Conservation (phyloP, 495 filamentous ascomycete genomes). For the Parmelia sp. region DNA sequence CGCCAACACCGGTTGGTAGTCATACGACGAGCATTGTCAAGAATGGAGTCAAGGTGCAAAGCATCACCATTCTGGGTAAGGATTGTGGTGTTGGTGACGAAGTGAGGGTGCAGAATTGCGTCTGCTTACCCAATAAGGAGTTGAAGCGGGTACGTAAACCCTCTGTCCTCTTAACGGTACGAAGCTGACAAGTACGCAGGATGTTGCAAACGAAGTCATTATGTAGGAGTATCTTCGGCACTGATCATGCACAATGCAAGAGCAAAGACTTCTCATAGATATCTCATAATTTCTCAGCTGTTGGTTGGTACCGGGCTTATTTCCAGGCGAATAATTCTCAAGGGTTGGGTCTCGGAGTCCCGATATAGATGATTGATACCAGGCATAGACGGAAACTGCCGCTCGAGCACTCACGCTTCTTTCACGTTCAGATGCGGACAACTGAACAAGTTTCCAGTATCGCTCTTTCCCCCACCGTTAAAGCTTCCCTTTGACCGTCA, state of each 20-base stretch:
- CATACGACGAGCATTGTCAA: conserved; percentile 94
- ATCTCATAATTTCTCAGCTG: not conserved
- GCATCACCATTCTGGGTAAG: conserved; percentile 95
- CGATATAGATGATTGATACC: not conserved
- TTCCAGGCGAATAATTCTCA: not conserved
- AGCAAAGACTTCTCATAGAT: not conserved
- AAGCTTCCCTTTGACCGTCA: conserved; percentile 23
- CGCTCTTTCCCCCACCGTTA: not conserved
- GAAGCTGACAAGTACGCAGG: conserved; percentile 41
- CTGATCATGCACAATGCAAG: not conserved
- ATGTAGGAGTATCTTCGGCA: conserved; percentile 56
- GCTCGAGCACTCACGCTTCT: not conserved
- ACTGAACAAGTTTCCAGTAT: not conserved
- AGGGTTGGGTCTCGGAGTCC: not conserved
- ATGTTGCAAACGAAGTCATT: conserved; percentile 91
- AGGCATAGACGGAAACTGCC: not conserved
- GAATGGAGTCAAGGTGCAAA: conserved; percentile 97
- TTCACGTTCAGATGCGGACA: not conserved
- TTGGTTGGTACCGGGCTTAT: not conserved
- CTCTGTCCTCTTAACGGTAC: not conserved
- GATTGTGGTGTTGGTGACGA: conserved; percentile 94
- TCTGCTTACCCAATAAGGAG: conserved; percentile 97
- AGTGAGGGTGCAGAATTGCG: conserved; percentile 95
- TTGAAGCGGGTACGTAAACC: conserved; percentile 77
- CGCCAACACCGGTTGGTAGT: conserved; percentile 78